A percentile compares a stretch with the other conserved stretches of the same genome.
phyloP scores from a whole-genome alignment of 2,329 filamentous ascomycete genomes.

The Microcyclospora tardicrescens region DNA sequence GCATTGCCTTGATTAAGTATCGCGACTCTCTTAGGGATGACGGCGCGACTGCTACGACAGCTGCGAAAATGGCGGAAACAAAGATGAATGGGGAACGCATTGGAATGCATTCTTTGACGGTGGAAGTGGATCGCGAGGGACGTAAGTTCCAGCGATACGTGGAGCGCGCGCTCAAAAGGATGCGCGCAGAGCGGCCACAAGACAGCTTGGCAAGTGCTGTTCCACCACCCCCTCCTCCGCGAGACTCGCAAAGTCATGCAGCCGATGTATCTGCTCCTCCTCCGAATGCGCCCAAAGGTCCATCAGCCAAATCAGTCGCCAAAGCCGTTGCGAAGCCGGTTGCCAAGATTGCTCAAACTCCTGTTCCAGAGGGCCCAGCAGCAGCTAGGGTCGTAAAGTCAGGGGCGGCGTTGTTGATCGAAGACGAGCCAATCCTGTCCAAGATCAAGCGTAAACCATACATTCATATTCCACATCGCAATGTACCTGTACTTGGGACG shows the following conservation, averaged over 20 bases:
- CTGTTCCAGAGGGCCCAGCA: constrained; percentile 19
- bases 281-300: constrained; percentile 76
- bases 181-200: constrained; percentile 47
- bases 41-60: constrained; percentile 57
- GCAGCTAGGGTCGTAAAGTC: background rate
- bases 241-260: constrained; percentile 4
- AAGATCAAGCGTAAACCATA: constrained; percentile 72
- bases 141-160: constrained; percentile 68
- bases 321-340: constrained; percentile 10
- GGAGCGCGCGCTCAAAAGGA: constrained; percentile 57
- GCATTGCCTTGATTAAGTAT: constrained; percentile 85
- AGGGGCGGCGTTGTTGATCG: constrained; percentile 43
- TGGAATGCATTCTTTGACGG: constrained; percentile 61
- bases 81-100: constrained; percentile 68
- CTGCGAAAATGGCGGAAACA: constrained; percentile 67
- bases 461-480: constrained; percentile 75
- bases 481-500: constrained; percentile 72
- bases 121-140: constrained; percentile 83
- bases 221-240: constrained; percentile 16
- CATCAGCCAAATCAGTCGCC: constrained; percentile 43
- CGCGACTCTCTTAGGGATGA: constrained; percentile 52
- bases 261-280: constrained; percentile 44
- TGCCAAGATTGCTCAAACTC: too few relatives aligned
- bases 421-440: constrained; percentile 51
- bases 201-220: constrained; percentile 23